Conservation (phyloP, 2,329 filamentous ascomycete genomes). For the Fusarium nygamai region DNA sequence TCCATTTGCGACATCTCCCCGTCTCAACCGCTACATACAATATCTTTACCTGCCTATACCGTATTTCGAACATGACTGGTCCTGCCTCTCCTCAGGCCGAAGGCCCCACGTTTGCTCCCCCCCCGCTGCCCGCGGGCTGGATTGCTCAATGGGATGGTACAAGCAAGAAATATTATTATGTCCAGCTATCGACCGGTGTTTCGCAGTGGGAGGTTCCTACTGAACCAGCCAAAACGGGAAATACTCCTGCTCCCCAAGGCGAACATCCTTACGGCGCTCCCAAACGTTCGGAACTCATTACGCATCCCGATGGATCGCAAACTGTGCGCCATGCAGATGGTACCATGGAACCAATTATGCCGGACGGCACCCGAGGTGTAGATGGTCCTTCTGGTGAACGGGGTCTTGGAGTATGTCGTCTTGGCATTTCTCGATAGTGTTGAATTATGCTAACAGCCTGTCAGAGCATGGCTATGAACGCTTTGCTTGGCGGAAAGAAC, state of each 20-base stretch:
- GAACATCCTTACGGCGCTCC: constrained; percentile 73
- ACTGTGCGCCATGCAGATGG: constrained; percentile 70
- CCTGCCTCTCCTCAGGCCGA: constrained; percentile 67
- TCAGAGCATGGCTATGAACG: constrained; percentile 68
- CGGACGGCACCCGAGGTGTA: constrained; percentile 60
- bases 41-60: background rate
- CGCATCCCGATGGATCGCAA: constrained; percentile 70
- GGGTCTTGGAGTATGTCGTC: constrained; percentile 69
- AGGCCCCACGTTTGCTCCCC: constrained; percentile 68
- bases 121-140: constrained; percentile 71
- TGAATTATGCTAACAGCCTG: constrained; percentile 17
- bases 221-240: constrained; percentile 69
- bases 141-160: constrained; percentile 75
- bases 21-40: constrained; percentile 25
- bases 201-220: constrained; percentile 81
- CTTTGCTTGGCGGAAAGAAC: constrained; percentile 62
- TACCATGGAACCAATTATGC: constrained; percentile 67
- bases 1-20: constrained; percentile 24
- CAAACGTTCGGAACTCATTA: constrained; percentile 65
- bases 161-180: constrained; percentile 75
- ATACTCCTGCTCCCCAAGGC: constrained; percentile 62
- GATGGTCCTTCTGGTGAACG: constrained; percentile 67
- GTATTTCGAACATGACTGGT: constrained; percentile 59
- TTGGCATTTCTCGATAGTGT: constrained; percentile 1
- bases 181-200: constrained; percentile 75